Evolutionary conservation across 495 filamentous ascomycete genomes (phyloP).

Genomic region (Viridothelium virens): DNA sequence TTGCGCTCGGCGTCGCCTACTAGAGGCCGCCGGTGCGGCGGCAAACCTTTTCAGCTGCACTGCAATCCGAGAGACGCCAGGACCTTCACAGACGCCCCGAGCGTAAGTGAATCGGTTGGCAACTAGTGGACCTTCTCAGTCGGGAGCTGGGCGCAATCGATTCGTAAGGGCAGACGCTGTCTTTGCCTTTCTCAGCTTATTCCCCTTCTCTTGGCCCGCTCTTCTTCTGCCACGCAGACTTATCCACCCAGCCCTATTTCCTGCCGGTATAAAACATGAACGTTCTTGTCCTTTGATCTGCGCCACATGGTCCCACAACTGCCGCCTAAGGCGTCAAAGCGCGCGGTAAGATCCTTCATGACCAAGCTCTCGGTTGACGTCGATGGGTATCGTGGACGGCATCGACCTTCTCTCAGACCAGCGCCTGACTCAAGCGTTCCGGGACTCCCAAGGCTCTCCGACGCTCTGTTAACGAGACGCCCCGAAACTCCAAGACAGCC

Average conservation of each 20-base stretch:
- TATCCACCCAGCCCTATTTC: not conserved
- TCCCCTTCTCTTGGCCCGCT: not conserved
- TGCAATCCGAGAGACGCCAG: not conserved
- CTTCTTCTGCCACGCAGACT: not conserved
- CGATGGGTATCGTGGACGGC: not conserved
- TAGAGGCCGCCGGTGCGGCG: not conserved
- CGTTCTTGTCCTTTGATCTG: not conserved
- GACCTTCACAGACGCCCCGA: not conserved
- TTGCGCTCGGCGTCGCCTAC: not conserved
- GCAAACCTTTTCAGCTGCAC: constrained; percentile 8
- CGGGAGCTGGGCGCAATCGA: not conserved
- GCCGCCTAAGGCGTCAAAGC: constrained; percentile 3
- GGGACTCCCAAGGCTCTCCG: not conserved
- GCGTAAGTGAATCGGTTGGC: not conserved
- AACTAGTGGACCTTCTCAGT: not conserved
- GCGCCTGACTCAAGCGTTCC: constrained; percentile 7
- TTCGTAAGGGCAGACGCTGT: not conserved
- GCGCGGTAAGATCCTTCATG: not conserved
- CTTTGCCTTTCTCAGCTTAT: constrained; percentile 3
- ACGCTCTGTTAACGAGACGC: not conserved
- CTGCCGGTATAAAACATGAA: not conserved
- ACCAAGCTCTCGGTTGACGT: not conserved
- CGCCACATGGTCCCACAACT: not conserved
- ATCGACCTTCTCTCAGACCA: not conserved
- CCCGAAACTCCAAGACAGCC: not conserved